Conservation (phyloP, 1,139 yeast species). For the Lodderomyces orthopsilosis region DNA sequence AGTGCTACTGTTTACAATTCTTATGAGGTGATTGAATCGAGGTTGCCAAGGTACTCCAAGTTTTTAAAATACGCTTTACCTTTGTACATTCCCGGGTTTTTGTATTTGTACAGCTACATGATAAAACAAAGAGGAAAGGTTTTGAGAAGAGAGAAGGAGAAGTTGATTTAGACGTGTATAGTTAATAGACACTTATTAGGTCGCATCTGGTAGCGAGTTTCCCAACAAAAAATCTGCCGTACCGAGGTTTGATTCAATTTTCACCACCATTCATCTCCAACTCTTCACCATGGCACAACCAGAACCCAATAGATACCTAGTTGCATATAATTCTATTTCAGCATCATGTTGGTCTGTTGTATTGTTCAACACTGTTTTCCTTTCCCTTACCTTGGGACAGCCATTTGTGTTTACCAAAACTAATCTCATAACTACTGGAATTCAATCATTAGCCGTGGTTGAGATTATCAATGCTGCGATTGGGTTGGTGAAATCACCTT, state of each 20-base stretch:
- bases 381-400: conserved; percentile 46
- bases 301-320: conserved; percentile 39
- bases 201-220: too few relatives aligned
- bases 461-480: conserved; percentile 76
- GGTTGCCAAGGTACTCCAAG: conserved; percentile 17
- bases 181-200: too few relatives aligned
- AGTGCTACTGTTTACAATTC: conserved; percentile 29
- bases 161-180: not conserved
- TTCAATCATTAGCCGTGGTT: conserved; percentile 81
- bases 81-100: conserved; percentile 35
- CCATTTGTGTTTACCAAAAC: conserved; percentile 61
- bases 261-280: not conserved
- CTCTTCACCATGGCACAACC: not conserved
- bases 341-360: conserved; percentile 47
- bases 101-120: conserved; percentile 32
- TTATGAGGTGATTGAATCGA: conserved; percentile 16
- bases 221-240: not conserved
- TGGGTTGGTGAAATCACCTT: conserved; percentile 82
- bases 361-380: conserved; percentile 40
- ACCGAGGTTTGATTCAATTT: not conserved
- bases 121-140: conserved; percentile 28
- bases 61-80: conserved; percentile 29
- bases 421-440: conserved; percentile 54
- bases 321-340: conserved; percentile 45
- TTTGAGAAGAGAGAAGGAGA: conserved; percentile 11